phyloP scores from a whole-genome alignment of 2,329 filamentous ascomycete genomes.

The Stagonosporopsis vannaccii region DNA sequence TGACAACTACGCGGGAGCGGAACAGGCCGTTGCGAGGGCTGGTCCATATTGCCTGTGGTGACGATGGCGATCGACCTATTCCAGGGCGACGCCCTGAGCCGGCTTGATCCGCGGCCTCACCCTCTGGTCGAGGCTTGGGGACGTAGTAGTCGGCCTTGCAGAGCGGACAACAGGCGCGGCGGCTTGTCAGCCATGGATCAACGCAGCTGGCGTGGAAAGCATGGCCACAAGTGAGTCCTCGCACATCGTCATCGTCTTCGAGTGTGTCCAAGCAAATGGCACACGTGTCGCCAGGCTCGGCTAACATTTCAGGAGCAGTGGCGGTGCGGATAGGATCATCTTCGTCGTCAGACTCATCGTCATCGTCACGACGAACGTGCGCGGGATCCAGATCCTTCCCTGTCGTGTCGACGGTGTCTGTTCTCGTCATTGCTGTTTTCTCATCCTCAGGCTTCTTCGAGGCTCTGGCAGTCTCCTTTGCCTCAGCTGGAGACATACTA shows the following conservation, averaged over 20 bases:
- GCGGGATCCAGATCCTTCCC: constrained; percentile 29
- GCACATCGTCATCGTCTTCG: constrained; percentile 94
- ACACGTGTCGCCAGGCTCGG: constrained; percentile 87
- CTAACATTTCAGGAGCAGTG: constrained; percentile 79
- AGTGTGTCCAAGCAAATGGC: constrained; percentile 95
- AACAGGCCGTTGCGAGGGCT: constrained; percentile 42
- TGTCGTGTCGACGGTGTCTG: constrained; percentile 32
- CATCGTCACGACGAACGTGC: constrained; percentile 42
- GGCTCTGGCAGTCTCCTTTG: constrained; percentile 33
- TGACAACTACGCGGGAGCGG: constrained; percentile 42
- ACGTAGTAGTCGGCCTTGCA: constrained; percentile 99
- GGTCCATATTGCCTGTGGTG: constrained; percentile 45
- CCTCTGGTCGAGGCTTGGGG: constrained; percentile 81
- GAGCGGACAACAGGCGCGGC: constrained; percentile 92
- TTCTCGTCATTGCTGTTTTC: constrained; percentile 25
- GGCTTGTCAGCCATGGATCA: constrained; percentile 94
- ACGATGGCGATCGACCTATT: constrained; percentile 40
- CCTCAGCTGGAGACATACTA: constrained; percentile 29
- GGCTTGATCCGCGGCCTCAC: constrained; percentile 46
- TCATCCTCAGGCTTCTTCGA: constrained; percentile 24
- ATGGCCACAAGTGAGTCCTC: constrained; percentile 94
- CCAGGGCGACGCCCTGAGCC: constrained; percentile 39
- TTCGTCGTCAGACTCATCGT: constrained; percentile 74
- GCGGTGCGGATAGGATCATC: constrained; percentile 82
- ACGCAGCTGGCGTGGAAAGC: constrained; percentile 96